phyloP scores from a whole-genome alignment of 257 asterid genomes.

The Henckelia pumila region DNA sequence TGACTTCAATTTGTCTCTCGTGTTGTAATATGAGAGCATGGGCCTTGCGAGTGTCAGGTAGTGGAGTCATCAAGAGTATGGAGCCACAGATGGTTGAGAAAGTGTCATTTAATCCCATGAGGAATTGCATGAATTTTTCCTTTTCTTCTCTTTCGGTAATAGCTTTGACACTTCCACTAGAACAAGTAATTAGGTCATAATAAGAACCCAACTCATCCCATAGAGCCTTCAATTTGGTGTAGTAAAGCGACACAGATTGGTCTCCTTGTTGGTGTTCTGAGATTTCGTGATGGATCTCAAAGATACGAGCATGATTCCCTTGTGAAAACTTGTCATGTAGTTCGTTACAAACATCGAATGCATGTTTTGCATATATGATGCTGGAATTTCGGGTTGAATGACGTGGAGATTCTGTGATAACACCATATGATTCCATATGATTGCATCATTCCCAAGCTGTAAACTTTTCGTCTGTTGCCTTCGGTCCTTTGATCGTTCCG shows the following conservation, averaged over 20 bases:
- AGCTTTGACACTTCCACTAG: neutral
- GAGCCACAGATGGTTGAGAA: neutral
- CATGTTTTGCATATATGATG: neutral
- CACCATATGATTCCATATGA: too few species aligned
- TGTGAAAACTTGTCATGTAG: neutral
- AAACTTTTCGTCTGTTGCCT: neutral
- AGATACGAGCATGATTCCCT: slow-evolving; percentile 5
- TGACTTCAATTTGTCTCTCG: neutral
- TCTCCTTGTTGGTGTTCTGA: neutral
- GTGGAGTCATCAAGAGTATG: neutral
- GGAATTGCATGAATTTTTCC: slow-evolving; percentile 5
- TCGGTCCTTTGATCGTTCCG: too few species aligned
- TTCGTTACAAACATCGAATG: neutral
- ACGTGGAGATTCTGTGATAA: neutral
- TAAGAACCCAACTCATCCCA: slow-evolving; percentile 13
- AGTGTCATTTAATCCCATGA: too few species aligned
- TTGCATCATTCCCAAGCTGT: slow-evolving; percentile 4
- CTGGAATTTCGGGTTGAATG: neutral
- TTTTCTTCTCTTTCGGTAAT: neutral
- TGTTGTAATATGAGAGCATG: neutral
- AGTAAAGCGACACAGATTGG: neutral
- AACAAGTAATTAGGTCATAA: slow-evolving; percentile 1
- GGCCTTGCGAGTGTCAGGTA: neutral
- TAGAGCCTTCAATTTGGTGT: slow-evolving; percentile 8
- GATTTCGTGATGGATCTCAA: neutral